Percentiles rank a stretch among this genome's conserved stretches.
These are phyloP conservation scores for Dactylorhiza incarnata DNA, from an alignment of 106 monocot genomes.

Conservation along the genomic window DNA sequence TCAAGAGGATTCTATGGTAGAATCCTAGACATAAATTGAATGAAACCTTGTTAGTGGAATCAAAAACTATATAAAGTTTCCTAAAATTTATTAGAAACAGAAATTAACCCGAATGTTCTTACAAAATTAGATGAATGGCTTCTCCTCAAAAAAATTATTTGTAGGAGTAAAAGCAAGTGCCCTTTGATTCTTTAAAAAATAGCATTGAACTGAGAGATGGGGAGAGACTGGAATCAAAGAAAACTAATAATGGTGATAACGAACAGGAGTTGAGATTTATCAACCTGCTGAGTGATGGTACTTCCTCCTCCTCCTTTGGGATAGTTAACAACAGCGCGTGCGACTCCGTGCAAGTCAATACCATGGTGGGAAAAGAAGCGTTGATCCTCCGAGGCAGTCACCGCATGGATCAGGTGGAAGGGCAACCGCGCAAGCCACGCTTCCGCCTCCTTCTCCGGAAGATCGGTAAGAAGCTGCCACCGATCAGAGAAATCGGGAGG, in stretches of 20 bases:
- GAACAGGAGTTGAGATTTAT: neutral
- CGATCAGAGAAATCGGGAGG: conserved; percentile 20
- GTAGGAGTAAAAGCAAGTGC: too few relatives aligned
- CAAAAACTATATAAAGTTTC: too few relatives aligned
- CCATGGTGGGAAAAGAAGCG: conserved; percentile 38
- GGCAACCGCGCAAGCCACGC: conserved; percentile 16
- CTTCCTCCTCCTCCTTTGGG: conserved; percentile 47
- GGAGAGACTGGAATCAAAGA: neutral
- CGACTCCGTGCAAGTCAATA: conserved; percentile 28
- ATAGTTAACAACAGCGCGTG: conserved; percentile 27
- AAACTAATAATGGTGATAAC: neutral
- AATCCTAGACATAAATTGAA: too few relatives aligned
- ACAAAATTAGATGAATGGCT: too few relatives aligned
- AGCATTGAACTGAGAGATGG: too few relatives aligned
- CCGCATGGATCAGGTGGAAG: conserved; percentile 23
- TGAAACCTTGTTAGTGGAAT: too few relatives aligned
- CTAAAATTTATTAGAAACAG: too few relatives aligned
- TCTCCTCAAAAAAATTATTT: too few relatives aligned
- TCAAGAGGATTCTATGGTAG: too few relatives aligned
- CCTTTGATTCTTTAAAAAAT: too few relatives aligned
- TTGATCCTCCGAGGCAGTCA: conserved; percentile 31
- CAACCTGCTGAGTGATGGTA: conserved; percentile 52
- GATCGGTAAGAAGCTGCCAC: conserved; percentile 18
- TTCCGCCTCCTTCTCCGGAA: conserved; percentile 26
- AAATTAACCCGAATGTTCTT: too few relatives aligned